phyloP scores from a whole-genome alignment of 2,329 filamentous ascomycete genomes.

The Spiromastix sp. region DNA sequence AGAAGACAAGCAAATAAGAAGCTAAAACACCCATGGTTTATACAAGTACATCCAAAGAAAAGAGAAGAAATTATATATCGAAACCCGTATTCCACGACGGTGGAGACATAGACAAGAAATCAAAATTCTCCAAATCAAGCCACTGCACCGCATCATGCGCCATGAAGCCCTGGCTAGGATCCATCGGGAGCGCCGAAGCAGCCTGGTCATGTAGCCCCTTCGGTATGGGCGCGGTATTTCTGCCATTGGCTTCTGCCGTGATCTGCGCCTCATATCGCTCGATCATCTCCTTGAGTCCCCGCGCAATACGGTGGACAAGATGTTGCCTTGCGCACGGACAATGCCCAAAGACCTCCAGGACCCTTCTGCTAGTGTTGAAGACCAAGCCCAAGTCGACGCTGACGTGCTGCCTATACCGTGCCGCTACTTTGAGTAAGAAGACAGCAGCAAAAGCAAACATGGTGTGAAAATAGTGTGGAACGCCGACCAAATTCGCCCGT shows the following conservation, averaged over 20 bases:
- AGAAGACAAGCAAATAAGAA: slow-evolving; percentile 1
- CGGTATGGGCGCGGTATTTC: neutral
- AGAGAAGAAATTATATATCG: slow-evolving; percentile 1
- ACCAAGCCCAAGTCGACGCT: slow-evolving; percentile 19
- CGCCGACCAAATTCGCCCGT: slow-evolving; percentile 26
- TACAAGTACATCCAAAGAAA: too few relatives aligned
- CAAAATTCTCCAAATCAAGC: slow-evolving; percentile 10
- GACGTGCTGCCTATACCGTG: slow-evolving; percentile 27
- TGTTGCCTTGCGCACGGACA: slow-evolving; percentile 21
- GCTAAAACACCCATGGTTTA: too few relatives aligned
- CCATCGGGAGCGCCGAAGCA: neutral
- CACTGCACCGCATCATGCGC: slow-evolving; percentile 7
- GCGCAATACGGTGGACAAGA: slow-evolving; percentile 22
- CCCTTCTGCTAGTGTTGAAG: slow-evolving; percentile 16
- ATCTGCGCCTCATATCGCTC: slow-evolving; percentile 7
- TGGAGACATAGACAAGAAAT: slow-evolving; percentile 11
- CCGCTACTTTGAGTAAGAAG: slow-evolving; percentile 29
- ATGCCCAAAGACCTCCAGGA: slow-evolving; percentile 20
- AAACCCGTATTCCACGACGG: slow-evolving; percentile 7
- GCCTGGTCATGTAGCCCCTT: neutral
- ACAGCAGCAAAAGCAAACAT: slow-evolving; percentile 34
- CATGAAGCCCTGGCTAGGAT: slow-evolving; percentile 1
- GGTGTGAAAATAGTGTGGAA: slow-evolving; percentile 34
- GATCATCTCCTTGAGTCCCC: slow-evolving; percentile 22
- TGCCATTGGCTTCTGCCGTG: neutral